Base-by-base conservation (phyloP, 2,329 filamentous ascomycete species). In the Aureobasidium sp. region DNA sequence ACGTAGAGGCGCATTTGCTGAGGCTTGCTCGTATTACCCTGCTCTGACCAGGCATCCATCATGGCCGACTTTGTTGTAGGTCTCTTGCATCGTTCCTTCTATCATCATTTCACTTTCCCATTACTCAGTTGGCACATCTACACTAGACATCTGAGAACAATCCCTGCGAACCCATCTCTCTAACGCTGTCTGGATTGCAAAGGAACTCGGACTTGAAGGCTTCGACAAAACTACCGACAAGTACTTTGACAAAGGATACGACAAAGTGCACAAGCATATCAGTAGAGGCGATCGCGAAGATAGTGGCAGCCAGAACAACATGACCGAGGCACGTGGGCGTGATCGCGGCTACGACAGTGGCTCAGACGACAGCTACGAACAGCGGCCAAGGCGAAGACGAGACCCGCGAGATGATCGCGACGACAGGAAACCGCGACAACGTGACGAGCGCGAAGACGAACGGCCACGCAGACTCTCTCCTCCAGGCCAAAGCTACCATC, bases 201-300 rank as follows among this genome's bases (percentile, higher is more conserved):
- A 62, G 60, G 60, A 62, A 56, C 60, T 62, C 8, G 60, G 60
- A 11, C 31, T 62, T 0, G 51, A 55, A 48, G 48, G 49, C 20
- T 41, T 62, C 15, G 36, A 62, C 31, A 56, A 56, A 3, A 31
- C 34, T 12, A 14, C 42, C 49, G 51, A 62, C 14, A 62, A 56
- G 25, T 31, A 31, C 39, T 62, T 56, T 17, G 60, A 62, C n/a
- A 53, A 53, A 31, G 48, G 47, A 22, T 62, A 62, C 60, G 60
- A 62, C 27, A 56, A 31, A 34, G 2, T 62, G 17, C 37, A 56
- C 27, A 45, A 25, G 1, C 41, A 57, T 36, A 27, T 41, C 6
- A 41, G 45, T 29, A 22, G 22, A 37, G 34, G 41, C 56, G 42
- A 27, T 39, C 42, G 44, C 22, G 15, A 36, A 49, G 29, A 48